A percentile compares a stretch with the other conserved stretches of the same genome.
Evolutionary conservation across 78 protist genomes (phyloP).

Genomic region (Reticulomyxa filosa): DNA sequence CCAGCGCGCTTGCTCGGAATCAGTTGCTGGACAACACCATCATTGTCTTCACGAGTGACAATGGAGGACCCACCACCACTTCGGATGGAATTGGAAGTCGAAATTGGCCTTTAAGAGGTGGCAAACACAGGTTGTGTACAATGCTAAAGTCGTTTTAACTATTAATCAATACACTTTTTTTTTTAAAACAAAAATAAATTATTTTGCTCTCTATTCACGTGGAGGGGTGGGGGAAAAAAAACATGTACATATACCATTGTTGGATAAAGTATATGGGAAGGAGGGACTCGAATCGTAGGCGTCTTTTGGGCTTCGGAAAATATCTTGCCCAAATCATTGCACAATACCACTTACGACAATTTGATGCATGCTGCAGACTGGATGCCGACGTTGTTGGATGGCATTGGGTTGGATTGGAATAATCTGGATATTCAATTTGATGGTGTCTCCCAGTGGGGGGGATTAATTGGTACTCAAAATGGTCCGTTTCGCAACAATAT

Average conservation of each 20-base stretch:
- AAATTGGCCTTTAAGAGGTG: neutral
- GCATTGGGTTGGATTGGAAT: no score
- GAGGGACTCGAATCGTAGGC: neutral
- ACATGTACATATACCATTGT: no score
- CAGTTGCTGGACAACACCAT: neutral
- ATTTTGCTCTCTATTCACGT: no score
- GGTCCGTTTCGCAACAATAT: no score
- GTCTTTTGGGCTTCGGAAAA: neutral
- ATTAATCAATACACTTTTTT: no score
- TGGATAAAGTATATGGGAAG: no score
- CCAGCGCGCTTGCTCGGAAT: neutral
- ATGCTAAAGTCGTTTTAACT: no score
- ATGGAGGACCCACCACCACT: neutral
- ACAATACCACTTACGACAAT: neutral
- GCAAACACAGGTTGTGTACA: neutral
- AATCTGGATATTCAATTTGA: no score
- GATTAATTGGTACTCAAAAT: no score
- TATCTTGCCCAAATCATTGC: neutral
- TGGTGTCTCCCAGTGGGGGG: no score
- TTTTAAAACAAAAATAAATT: no score
- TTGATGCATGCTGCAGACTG: conserved; percentile 6
- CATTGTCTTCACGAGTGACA: conserved; percentile 1
- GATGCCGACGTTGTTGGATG: conserved; percentile 4
- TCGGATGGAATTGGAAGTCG: neutral
- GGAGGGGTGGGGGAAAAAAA: no score